A percentile compares a stretch with the other conserved stretches of the same genome.
Evolutionary conservation across 257 asterid species (phyloP).

Genomic region (Solanum megistacrolobum): DNA sequence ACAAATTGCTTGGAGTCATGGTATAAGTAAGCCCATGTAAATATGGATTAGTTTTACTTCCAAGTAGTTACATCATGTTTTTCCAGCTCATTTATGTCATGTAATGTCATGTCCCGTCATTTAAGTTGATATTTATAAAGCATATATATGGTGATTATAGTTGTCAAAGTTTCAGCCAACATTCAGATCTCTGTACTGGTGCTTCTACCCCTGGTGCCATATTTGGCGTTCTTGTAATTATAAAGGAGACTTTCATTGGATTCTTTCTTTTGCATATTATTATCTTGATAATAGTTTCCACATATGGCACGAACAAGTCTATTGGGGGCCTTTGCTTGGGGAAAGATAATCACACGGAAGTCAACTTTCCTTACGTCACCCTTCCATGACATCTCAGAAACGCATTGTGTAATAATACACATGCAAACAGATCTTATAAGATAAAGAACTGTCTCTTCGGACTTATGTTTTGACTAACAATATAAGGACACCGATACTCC

Average conservation of each 20-base stretch:
- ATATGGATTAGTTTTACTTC: neutral
- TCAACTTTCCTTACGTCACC: neutral
- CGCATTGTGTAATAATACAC: neutral
- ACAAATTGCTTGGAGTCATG: neutral
- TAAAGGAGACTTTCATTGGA: neutral
- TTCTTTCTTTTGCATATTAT: neutral
- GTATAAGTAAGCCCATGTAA: neutral
- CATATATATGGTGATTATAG: neutral
- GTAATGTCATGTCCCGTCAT: neutral
- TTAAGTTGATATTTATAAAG: neutral
- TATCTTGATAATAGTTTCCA: neutral
- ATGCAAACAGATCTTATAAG: neutral
- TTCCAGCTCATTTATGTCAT: neutral
- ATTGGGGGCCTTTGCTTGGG: neutral
- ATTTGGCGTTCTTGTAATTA: neutral
- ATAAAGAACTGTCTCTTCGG: neutral
- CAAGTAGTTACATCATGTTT: neutral
- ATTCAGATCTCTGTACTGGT: neutral
- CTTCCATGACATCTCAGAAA: neutral
- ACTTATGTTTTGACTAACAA: neutral
- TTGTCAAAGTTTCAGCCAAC: neutral
- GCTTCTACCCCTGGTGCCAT: neutral
- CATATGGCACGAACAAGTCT: neutral
- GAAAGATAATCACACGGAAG: neutral
- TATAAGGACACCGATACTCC: neutral